A percentile compares a stretch with the other conserved stretches of the same genome.
phyloP scores from a whole-genome alignment of 2,329 filamentous ascomycete genomes.

The Clarireedia sp. region DNA sequence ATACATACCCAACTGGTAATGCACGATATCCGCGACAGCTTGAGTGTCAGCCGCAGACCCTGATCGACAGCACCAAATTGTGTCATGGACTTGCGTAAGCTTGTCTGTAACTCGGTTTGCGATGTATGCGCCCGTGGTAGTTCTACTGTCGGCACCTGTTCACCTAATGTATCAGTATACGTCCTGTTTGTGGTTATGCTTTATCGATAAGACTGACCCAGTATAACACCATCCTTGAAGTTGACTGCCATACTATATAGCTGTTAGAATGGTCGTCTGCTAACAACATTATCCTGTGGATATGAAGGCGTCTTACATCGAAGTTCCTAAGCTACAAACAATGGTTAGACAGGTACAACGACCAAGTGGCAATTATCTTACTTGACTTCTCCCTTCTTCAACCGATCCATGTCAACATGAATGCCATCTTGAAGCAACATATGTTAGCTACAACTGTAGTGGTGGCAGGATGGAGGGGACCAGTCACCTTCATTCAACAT shows the following conservation, averaged over 20 bases:
- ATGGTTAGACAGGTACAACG: not conserved
- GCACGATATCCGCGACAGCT: conserved; percentile 94
- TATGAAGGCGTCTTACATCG: conserved; percentile 59
- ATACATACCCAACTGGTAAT: conserved; percentile 92
- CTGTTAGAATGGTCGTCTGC: conserved; percentile 22
- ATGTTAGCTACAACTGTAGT: conserved; percentile 22
- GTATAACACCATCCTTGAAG: conserved; percentile 96
- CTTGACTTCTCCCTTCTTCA: conserved; percentile 99
- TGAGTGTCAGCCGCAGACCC: conserved; percentile 97
- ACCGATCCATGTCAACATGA: conserved; percentile 95
- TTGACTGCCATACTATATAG: conserved; percentile 86
- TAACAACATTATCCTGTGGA: conserved; percentile 12
- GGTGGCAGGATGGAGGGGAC: conserved; percentile 11
- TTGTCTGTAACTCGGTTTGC: conserved; percentile 99
- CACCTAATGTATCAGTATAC: conserved; percentile 12
- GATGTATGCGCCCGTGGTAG: conserved; percentile 95
- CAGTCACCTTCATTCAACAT: conserved; percentile 54
- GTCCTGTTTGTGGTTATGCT: not conserved
- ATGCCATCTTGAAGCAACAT: conserved; percentile 71
- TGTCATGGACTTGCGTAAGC: conserved; percentile 95
- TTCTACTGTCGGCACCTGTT: conserved; percentile 84
- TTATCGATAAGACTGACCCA: conserved; percentile 46
- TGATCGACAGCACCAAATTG: conserved; percentile 98
- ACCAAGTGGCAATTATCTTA: conserved; percentile 41
- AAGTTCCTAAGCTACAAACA: conserved; percentile 73